These are phyloP conservation scores for Cicer chorassanicum DNA, from an alignment of 306 rosid species.

Conservation along the genomic window DNA sequence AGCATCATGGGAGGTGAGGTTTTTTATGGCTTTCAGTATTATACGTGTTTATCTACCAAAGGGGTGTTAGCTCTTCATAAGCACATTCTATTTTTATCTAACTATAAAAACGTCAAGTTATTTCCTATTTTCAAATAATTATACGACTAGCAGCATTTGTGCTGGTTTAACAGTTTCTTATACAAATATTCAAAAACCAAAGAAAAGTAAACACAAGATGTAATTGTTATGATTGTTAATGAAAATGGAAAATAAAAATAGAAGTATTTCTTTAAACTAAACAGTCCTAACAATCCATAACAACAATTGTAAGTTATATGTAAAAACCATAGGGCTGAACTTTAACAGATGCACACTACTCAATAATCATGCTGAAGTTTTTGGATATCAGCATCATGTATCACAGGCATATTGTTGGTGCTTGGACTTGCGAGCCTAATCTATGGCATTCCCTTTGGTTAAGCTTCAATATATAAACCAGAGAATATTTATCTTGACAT, in stretches of 20 bases:
- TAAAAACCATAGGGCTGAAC: not conserved
- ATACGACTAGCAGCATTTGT: not conserved
- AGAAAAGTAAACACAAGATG: not conserved
- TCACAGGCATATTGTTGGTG: not conserved
- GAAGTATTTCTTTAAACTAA: not conserved
- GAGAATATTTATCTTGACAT: conserved; percentile 12
- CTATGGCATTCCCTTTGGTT: conserved; percentile 13
- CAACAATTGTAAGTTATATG: not conserved
- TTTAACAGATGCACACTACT: not conserved
- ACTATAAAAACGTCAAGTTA: not conserved
- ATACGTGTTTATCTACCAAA: conserved; percentile 1
- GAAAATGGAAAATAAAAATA: not conserved
- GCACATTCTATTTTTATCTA: not conserved
- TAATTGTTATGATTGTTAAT: not conserved
- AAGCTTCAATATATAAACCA: not conserved
- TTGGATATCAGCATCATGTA: not conserved
- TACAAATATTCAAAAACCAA: not conserved
- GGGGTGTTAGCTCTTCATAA: not conserved
- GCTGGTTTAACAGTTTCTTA: not conserved
- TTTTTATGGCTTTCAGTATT: conserved; percentile 31
- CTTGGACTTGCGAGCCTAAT: not conserved
- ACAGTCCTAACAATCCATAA: not conserved
- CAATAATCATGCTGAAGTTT: conserved; percentile 12
- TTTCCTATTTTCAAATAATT: not conserved
- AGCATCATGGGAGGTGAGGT: conserved; percentile 87